Conservation (phyloP, 208 protist species). For the Leishmania guyanensis region DNA sequence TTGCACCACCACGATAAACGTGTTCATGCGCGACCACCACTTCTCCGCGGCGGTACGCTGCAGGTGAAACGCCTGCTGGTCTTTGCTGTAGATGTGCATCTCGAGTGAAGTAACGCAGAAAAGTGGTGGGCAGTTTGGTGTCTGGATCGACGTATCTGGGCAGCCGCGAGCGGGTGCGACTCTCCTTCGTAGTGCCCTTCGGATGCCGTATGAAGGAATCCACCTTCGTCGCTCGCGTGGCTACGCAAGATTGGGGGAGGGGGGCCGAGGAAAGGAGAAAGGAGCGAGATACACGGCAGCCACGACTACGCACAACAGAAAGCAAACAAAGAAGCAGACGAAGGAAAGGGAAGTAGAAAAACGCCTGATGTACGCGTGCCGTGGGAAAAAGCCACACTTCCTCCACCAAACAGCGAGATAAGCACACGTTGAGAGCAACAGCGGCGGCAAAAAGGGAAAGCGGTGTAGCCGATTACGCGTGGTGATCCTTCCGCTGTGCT, state of each 20-base stretch:
- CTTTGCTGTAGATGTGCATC: slow-evolving; percentile 87
- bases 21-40: slow-evolving; percentile 70
- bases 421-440: neutral
- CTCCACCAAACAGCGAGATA: neutral
- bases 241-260: no score
- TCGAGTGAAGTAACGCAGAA: neutral
- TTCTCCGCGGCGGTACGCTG: slow-evolving; percentile 62
- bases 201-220: no score
- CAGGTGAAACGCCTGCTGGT: slow-evolving; percentile 81
- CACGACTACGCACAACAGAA: neutral
- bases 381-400: neutral
- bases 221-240: no score
- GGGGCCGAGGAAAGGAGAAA: neutral
- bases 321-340: neutral
- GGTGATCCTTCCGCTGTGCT: no score
- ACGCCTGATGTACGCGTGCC: no score
- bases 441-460: no score
- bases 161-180: no score
- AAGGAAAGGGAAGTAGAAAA: neutral
- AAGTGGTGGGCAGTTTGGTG: neutral
- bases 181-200: no score
- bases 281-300: neutral
- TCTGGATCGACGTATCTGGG: neutral
- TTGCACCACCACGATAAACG: slow-evolving; percentile 58
- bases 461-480: no score